Base-by-base conservation (phyloP, 257 asterid genomes). In the Solanum peruvianum region DNA sequence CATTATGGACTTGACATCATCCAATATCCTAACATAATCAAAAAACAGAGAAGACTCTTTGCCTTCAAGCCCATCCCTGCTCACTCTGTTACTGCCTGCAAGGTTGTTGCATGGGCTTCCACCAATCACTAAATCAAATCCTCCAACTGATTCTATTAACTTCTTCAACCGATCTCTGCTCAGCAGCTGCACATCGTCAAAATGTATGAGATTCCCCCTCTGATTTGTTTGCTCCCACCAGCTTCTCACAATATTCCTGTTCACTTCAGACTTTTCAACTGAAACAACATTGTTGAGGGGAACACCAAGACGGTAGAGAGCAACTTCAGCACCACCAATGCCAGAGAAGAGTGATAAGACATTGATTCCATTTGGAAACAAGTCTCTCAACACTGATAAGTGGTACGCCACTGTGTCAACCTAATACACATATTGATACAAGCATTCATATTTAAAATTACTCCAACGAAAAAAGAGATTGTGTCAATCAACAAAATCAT, bases 191-290 rank as follows among this genome's bases (percentile, higher is more conserved):
- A 95, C 96, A 52, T 97, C 99, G 0, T 94, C 95, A 3, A 90
- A 91, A 39, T 97, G 92, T 2, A 88, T 86, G 31, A 97, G 86
- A 3, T 23, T 87, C 0, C 99, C 98, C 9, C 87, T 89, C 86
- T 95, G 98, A 84, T 92, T 91, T 0, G 99, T 95, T 56, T 97
- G 98, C 89, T 95, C 98, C 99, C 98, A 97, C 99, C 99, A 97
- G 49, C 97, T 89, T 86, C 93, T 87, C 1, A 97, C 95, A 1
- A 97, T 94, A 31, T 94, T 92, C 16, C 97, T 82, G 52, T 93
- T 95, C 7, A 88, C 94, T 81, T 97, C 95, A 0, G 97, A 92
- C 18, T 90, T 97, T 84, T 97, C 99, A 0, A 97, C 93, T 0
- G 99, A 91, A 29, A 97, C 98, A 0, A 97, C 98, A 6, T 88